Conservation (phyloP, 1,139 yeast genomes). For the Candida neerlandica region DNA sequence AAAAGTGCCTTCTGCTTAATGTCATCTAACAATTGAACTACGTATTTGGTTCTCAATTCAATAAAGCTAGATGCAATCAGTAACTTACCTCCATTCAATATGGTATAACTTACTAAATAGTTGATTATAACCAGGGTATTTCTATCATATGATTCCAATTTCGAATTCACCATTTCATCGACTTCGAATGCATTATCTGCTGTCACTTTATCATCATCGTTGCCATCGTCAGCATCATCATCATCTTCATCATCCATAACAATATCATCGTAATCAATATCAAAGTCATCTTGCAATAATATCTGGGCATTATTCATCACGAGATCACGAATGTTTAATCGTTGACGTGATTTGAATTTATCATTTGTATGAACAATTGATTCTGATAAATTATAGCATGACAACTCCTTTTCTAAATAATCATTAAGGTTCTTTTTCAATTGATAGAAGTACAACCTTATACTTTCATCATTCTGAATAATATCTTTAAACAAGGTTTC, state of each 20-base stretch:
- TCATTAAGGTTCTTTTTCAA: constrained; percentile 29
- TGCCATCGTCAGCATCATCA: constrained; percentile 20
- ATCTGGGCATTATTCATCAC: constrained; percentile 6
- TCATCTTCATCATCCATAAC: constrained; percentile 13
- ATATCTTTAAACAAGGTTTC: constrained; percentile 27
- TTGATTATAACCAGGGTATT: constrained; percentile 36
- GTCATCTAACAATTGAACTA: constrained; percentile 19
- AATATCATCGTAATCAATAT: constrained; percentile 15
- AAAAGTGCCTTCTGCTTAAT: constrained; percentile 6
- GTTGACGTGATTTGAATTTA: constrained; percentile 20
- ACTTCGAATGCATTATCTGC: constrained; percentile 15
- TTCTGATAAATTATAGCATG: constrained; percentile 22
- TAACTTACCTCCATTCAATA: constrained; percentile 24
- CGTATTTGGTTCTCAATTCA: constrained; percentile 26
- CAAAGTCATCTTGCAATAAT: constrained; percentile 15
- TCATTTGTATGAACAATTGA: constrained; percentile 17
- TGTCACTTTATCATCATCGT: constrained; percentile 19
- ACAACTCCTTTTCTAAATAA: constrained; percentile 29
- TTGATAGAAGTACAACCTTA: constrained; percentile 21
- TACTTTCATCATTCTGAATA: constrained; percentile 20
- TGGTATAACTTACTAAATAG: constrained; percentile 35
- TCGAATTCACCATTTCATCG: constrained; percentile 12
- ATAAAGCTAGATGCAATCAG: constrained; percentile 27
- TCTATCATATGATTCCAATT: constrained; percentile 21
- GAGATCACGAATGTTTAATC: constrained; percentile 17